Percentiles rank a stretch among this genome's conserved stretches.
These are phyloP conservation scores for Talaromyces amestolkiae DNA, from an alignment of 2,329 filamentous ascomycete species.

Conservation along the genomic window DNA sequence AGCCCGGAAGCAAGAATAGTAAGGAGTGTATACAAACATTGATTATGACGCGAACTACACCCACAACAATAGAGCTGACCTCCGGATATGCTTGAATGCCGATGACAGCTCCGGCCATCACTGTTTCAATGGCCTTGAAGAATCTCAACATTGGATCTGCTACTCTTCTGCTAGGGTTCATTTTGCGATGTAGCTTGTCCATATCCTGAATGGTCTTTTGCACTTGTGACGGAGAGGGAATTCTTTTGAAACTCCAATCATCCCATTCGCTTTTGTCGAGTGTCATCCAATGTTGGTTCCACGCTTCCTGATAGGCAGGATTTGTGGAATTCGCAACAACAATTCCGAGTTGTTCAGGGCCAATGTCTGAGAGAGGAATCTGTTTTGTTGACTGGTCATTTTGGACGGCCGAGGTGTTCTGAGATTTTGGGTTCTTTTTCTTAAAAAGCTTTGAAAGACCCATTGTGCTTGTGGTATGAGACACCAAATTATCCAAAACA, in stretches of 20 bases:
- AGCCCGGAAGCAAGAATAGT: neutral
- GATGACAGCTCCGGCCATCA: slow-evolving; percentile 15
- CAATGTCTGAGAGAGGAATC: neutral
- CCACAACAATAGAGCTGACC: slow-evolving; percentile 16
- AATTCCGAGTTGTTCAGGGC: neutral
- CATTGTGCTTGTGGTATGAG: too few species aligned
- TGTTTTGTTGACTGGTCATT: neutral
- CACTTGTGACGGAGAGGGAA: neutral
- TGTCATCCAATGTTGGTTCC: slow-evolving; percentile 13
- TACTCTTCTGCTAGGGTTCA: slow-evolving; percentile 1
- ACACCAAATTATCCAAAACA: neutral
- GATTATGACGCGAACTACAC: slow-evolving; percentile 16
- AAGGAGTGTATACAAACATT: slow-evolving; percentile 9
- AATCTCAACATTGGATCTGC: slow-evolving; percentile 4
- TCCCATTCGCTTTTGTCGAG: slow-evolving; percentile 13
- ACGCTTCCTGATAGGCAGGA: slow-evolving; percentile 19
- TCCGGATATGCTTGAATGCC: slow-evolving; percentile 16
- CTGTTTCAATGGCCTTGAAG: slow-evolving; percentile 12
- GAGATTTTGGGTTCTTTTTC: neutral
- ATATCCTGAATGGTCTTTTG: slow-evolving; percentile 9
- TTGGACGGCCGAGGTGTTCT: neutral
- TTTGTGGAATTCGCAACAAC: slow-evolving; percentile 9
- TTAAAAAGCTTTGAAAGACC: neutral
- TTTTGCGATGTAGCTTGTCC: slow-evolving; percentile 11
- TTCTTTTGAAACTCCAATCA: slow-evolving; percentile 9